These are phyloP conservation scores for Fusarium sp. DNA, from an alignment of 2,329 filamentous ascomycete genomes.

Conservation along the genomic window DNA sequence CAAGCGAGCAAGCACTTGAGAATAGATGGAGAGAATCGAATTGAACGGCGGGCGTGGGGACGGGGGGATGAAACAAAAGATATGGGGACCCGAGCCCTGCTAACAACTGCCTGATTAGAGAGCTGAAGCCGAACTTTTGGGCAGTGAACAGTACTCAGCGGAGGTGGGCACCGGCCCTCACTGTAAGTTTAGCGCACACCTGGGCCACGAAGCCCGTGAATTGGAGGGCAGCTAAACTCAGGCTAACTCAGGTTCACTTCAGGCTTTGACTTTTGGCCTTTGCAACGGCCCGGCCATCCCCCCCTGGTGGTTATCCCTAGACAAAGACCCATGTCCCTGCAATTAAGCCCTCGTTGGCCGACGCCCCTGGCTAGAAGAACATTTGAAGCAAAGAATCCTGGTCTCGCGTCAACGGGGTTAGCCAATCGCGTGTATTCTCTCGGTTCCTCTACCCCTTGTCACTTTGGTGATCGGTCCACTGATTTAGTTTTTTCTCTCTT, in stretches of 20 bases:
- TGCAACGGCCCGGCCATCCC: slow-evolving; percentile 33
- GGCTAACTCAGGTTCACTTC: background rate
- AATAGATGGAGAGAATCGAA: slow-evolving; percentile 26
- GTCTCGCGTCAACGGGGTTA: slow-evolving; percentile 28
- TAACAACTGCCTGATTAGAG: slow-evolving; percentile 14
- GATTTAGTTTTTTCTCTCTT: slow-evolving; percentile 26
- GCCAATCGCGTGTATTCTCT: slow-evolving; percentile 26
- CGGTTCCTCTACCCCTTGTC: slow-evolving; percentile 11
- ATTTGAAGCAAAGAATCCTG: slow-evolving; percentile 33
- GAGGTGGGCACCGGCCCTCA: background rate
- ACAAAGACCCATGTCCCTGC: slow-evolving; percentile 22
- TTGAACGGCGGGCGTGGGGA: slow-evolving; percentile 25
- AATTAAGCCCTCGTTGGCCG: slow-evolving; percentile 12
- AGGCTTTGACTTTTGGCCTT: slow-evolving; percentile 5
- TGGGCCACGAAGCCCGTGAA: background rate
- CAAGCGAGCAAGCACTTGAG: slow-evolving; percentile 21
- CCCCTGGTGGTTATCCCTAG: slow-evolving; percentile 16
- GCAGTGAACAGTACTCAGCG: background rate
- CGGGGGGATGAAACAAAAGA: slow-evolving; percentile 47
- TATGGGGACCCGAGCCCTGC: slow-evolving; percentile 32
- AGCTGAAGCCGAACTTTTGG: background rate
- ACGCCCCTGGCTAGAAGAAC: slow-evolving; percentile 41
- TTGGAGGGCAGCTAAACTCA: slow-evolving; percentile 6
- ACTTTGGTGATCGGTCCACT: slow-evolving; percentile 28
- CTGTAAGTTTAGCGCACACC: slow-evolving; percentile 7